Evolutionary conservation across 768 basidiomycete genomes (phyloP), one percentile per base, ranked within the genome.

Genomic region (Termitomyces sp.): DNA sequence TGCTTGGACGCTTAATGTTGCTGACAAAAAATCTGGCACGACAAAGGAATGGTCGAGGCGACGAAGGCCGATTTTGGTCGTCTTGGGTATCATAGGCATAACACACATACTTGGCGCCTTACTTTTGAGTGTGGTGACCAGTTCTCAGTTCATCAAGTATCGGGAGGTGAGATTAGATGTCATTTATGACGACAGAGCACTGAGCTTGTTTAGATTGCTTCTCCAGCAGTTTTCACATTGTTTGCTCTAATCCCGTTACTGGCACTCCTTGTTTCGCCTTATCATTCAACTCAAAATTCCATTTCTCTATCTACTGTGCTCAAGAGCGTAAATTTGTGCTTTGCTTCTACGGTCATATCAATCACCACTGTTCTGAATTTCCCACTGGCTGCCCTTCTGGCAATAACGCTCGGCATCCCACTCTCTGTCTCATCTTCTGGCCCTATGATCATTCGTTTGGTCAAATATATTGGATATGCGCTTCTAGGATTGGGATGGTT

Each of bases 331-430:
- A 90, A 90, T 66, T 84, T 96, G 32, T 92, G 95, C 71, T 74
- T 91, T 50, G 84, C 92, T 24, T 96, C 96, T 3, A 90, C 91
- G 1, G 82, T 94, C 54, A 90, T 97, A 63, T 94, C 84, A 13
- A 85, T 92, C 40, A 87, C 87, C 33, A 89, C 93, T 16, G 88
- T 97, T 61, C 85, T 97, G 71, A 97, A 98, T 73, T 96, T 96
- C 74, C 94, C 92, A 8, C 86, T 98, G 20, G 92, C 96, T 0
- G 86, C 89, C 22, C 70, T 81, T 22, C 79, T 96, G 18, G 84
- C 90, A 0, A 70, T 90, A 32, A 67, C 84, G 9, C 79, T 94
- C 18, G 86, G 87, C 8, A 45, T 89, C 11, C 90, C 92, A 0
- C 79, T 94, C n/a, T 74, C 84, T 24, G 59, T 81, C 9, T 73